Percentiles rank a stretch among this genome's conserved stretches.
phyloP scores from a whole-genome alignment of 2,329 filamentous ascomycete species.

The Rhinocladiella mackenziei region DNA sequence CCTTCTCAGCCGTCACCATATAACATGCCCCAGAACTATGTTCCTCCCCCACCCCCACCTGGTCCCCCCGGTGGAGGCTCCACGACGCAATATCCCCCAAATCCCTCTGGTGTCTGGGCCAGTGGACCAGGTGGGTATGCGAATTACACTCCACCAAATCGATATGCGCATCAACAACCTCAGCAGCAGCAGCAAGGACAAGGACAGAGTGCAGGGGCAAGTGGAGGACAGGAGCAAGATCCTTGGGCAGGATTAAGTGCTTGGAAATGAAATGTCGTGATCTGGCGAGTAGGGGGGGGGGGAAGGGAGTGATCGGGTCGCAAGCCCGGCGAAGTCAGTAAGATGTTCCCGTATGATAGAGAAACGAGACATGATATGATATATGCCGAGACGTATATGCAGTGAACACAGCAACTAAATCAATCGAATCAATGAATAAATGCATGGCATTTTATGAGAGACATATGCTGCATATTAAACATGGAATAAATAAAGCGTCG shows the following conservation, averaged over 20 bases:
- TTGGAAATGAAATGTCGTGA: constrained; percentile 68
- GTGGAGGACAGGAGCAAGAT: constrained; percentile 41
- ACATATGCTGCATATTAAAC: no score
- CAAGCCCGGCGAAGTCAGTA: no score
- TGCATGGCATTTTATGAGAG: no score
- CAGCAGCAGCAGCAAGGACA: constrained; percentile 26
- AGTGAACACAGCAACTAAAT: no score
- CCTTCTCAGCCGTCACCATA: constrained; percentile 39
- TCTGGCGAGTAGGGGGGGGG: no score
- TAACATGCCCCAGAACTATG: constrained; percentile 58
- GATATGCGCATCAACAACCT: constrained; percentile 38
- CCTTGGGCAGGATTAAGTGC: constrained; percentile 68
- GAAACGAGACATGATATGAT: no score
- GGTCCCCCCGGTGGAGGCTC: constrained; percentile 53
- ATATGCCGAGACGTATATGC: no score
- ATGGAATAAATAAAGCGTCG: no score
- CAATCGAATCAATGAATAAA: no score
- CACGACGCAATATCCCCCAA: constrained; percentile 49
- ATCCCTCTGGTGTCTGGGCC: constrained; percentile 36
- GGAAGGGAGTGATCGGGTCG: no score
- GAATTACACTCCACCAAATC: constrained; percentile 38
- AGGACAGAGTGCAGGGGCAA: constrained; percentile 5
- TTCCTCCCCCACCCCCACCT: constrained; percentile 64
- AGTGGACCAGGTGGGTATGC: constrained; percentile 55
- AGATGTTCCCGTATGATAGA: no score